Evolutionary conservation across 805 yeast genomes (phyloP), one percentile per base, ranked within the genome.

Genomic region (Torulaspora indica): DNA sequence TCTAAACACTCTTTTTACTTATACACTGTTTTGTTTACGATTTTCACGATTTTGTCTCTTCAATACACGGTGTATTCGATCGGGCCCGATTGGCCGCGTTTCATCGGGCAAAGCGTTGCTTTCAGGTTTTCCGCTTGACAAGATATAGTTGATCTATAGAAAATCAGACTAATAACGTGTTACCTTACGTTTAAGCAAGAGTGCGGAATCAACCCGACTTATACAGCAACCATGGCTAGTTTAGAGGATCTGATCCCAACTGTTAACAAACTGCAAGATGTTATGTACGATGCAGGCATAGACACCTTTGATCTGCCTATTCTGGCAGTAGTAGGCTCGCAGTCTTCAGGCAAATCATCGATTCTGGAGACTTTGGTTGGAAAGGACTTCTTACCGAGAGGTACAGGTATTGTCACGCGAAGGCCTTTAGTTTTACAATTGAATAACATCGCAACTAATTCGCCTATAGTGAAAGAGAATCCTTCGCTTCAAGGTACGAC

Each of bases 341-440:
- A 91, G 68, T 85, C 95, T 8, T 87, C 96, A 52, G 98, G 98
- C 37, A 91, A 91, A 67, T 85, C 95, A 14, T 86, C 96, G 2
- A 96, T 91, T 24, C 73, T 91, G 60, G 98, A 91, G 65, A 91
- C 95, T 55, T 83, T 91, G 40, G 96, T 91, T 14, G 96, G 97
- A n/a, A 79, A 82, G 63, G 98, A 93, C 66, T 91, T 91, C 56
- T 71, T 91, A 46, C 98, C 98, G 35, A 75, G 98, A 60, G 98
- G 98, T 15, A 89, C 97, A 2, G 98, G 98, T 22, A 91, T 91
- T 45, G 98, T 93, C 35, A 91, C 98, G 18, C 78, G 98, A 62
- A 75, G 98, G 49, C 98, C 98, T 0, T 72, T 93, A 50, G 85
- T 93, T 25, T 73, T 93, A 49, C 98, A 93, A 67, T 72, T 93